Evolutionary conservation across 2,329 filamentous ascomycete species (phyloP), one percentile per base, ranked within the genome.

Genomic region (Didymella keratinophila): DNA sequence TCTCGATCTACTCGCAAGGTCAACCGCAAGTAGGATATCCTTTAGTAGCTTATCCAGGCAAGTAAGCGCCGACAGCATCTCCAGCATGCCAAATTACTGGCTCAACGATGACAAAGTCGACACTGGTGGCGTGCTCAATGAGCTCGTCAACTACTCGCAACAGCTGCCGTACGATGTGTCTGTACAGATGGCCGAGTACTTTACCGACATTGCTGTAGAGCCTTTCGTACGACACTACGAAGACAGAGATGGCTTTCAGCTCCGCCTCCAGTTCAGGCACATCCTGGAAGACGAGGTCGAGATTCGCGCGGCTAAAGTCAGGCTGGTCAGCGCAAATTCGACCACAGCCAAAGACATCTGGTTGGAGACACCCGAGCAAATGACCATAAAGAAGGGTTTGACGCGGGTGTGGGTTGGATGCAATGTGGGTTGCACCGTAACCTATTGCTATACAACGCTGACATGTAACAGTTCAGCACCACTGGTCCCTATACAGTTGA

Each of bases 401-500:
- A 86, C 83, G 4, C 80, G 78, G 6, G 67, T 86, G 41, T 78
- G 82, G 62, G 78, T 87, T 27, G 78, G 81, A 76, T 82, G 73
- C 65, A 80, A 78, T 66, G 73, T 76, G 56, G 52, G 69, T 63
- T 67, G 27, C 14, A 14, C 16, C 9, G 21, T 16, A n/a, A 30
- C 11, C 39, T 16, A 18, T 5, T 36, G 4, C 3, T 10, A 12
- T 8, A 1, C 20, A n/a, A 7, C 54, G 18, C 75, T 81, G 64
- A 82, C 58, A 28, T 6, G 2, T 21, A 1, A 9, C 37, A 90
- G 86, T 80, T 85, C 16, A 84, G 87, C 32, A 85, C 91, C 3
- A 86, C 89, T 21, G 93, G 93, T 1, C 85, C 84, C 25, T 97
- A 92, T 69, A 84, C 87, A 57, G 84, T 95, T 43, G 90, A 93